Conservation (phyloP, 1,139 yeast species). For the Yamadazyma songkhlaensis region DNA sequence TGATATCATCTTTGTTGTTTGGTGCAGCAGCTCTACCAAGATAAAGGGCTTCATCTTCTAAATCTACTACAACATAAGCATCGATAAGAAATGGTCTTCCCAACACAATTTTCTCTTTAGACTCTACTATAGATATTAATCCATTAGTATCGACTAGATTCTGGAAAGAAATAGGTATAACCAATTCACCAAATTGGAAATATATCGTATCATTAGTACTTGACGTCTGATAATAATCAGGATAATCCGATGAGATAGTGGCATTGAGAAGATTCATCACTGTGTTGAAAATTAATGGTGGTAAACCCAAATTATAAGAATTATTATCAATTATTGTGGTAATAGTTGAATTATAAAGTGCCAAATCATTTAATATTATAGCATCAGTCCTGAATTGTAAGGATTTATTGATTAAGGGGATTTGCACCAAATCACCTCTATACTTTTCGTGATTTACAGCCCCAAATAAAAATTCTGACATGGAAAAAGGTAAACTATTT, state of each 20-base stretch:
- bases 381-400: conserved; percentile 3
- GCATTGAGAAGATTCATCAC: conserved; percentile 30
- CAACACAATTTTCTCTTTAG: conserved; percentile 20
- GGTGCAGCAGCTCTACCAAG: conserved; percentile 30
- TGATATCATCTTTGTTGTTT: conserved; percentile 5
- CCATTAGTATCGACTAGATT: conserved; percentile 6
- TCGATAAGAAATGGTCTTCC: conserved; percentile 76
- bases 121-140: conserved; percentile 1
- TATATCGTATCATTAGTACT: conserved; percentile 1
- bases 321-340: conserved; percentile 6
- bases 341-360: neutral
- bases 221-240: conserved; percentile 5
- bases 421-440: conserved; percentile 32
- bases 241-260: conserved; percentile 1
- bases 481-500: conserved; percentile 14
- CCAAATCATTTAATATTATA: conserved; percentile 1
- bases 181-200: conserved; percentile 2
- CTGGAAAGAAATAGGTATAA: conserved; percentile 4
- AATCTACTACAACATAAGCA: conserved; percentile 76
- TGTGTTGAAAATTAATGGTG: conserved; percentile 3
- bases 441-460: conserved; percentile 25
- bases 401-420: conserved; percentile 1
- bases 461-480: conserved; percentile 18
- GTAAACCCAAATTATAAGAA: conserved; percentile 4
- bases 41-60: conserved; percentile 60